A percentile compares a stretch with the other conserved stretches of the same genome.
phyloP scores from a whole-genome alignment of 1,284 basidiomycete genomes.

The Spongispora temasekensis region DNA sequence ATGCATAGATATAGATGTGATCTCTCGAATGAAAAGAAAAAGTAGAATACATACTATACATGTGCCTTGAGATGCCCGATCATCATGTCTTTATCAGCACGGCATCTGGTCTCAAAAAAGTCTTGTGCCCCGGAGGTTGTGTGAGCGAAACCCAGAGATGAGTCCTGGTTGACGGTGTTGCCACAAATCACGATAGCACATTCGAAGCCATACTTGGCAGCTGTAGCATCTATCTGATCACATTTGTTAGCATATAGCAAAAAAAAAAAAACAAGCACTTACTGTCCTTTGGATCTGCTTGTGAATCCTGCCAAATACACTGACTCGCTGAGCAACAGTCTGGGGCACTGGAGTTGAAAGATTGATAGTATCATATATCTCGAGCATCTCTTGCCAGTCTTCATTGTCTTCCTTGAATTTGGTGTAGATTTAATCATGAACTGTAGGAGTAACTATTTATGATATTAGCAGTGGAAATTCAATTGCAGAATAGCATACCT shows the following conservation, averaged over 20 bases:
- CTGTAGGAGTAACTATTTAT: constrained; percentile 3
- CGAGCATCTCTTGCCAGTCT: not conserved
- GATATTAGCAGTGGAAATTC: not conserved
- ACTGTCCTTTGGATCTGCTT: not conserved
- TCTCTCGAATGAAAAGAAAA: not conserved
- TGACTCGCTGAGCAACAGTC: not conserved
- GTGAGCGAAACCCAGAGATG: constrained; percentile 2
- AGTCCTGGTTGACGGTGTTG: constrained; percentile 11
- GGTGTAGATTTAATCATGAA: not conserved
- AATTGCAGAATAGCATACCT: not conserved
- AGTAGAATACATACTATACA: constrained; percentile 6
- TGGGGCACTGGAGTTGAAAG: not conserved
- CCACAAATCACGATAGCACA: constrained; percentile 10
- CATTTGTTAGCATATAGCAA: no score
- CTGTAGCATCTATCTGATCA: not conserved
- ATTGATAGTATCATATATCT: not conserved
- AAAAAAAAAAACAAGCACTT: not conserved
- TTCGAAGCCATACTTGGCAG: constrained; percentile 10
- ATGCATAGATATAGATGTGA: not conserved
- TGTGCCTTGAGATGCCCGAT: constrained; percentile 12
- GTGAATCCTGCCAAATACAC: not conserved
- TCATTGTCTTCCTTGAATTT: not conserved
- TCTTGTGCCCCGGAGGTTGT: not conserved
- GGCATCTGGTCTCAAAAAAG: not conserved
- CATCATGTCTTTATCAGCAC: constrained; percentile 3